Conservation (phyloP, 73 alveolate species). For the Paraurostyla sp. region DNA sequence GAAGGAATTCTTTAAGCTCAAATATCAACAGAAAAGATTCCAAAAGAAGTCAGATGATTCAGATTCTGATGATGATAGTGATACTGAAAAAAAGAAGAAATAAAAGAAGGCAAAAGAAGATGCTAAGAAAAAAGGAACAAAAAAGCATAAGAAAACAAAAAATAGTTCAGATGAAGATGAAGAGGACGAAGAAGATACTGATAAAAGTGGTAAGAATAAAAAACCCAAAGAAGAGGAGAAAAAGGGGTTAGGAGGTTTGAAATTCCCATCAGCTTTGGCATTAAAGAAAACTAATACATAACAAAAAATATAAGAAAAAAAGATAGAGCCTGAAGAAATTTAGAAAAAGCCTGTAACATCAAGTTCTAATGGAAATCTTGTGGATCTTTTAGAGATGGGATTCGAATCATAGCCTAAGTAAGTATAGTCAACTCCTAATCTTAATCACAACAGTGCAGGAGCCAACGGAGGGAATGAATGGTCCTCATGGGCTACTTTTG, state of each 20-base stretch:
- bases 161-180: background rate
- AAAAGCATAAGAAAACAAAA: background rate
- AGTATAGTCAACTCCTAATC: too few species aligned
- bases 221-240: background rate
- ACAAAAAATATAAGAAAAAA: background rate
- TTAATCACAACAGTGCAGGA: too few species aligned
- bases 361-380: too few species aligned
- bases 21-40: conserved; percentile 75
- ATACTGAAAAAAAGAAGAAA: conserved; percentile 16
- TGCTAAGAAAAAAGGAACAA: conserved; percentile 35
- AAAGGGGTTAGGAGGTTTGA: background rate
- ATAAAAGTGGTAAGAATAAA: background rate
- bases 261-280: background rate
- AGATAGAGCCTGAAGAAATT: background rate
- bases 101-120: background rate
- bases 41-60: conserved; percentile 17
- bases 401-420: too few species aligned
- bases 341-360: too few species aligned
- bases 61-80: conserved; percentile 10
- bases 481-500: too few species aligned
- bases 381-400: too few species aligned
- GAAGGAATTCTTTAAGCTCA: conserved; percentile 80
- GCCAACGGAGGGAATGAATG: too few species aligned
- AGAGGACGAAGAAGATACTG: background rate
- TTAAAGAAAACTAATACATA: background rate